Conservation (phyloP, 2,329 filamentous ascomycete genomes). For the Alternaria novae-zelandiae region DNA sequence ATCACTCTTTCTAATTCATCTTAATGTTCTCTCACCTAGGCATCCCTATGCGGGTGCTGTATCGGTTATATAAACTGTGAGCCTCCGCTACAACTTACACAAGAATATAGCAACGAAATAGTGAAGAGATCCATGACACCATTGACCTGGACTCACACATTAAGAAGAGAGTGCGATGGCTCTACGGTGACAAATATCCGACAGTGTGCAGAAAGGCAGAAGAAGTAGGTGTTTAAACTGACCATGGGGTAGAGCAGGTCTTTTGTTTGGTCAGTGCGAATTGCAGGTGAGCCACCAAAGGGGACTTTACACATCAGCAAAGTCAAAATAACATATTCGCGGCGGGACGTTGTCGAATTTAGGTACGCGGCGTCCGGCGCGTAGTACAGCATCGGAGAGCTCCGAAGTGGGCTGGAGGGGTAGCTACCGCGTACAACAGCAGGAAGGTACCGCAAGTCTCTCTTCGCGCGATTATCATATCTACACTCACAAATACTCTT, state of each 20-base stretch:
- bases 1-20: too few species aligned
- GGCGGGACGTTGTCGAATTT: not conserved
- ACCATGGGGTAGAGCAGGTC: not conserved
- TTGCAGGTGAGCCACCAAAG: not conserved
- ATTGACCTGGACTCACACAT: not conserved
- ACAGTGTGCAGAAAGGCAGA: not conserved
- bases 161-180: not conserved
- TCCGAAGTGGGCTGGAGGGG: constrained; percentile 10
- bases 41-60: too few species aligned
- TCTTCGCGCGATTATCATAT: not conserved
- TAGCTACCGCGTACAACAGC: not conserved
- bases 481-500: not conserved
- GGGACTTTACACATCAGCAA: not conserved
- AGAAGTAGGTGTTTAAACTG: not conserved
- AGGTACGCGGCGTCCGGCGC: constrained; percentile 4
- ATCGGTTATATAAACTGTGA: too few species aligned
- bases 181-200: not conserved
- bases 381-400: constrained; percentile 1
- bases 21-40: too few species aligned
- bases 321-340: accelerated
- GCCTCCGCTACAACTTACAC: not conserved
- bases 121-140: not conserved
- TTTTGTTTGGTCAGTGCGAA: not conserved
- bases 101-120: not conserved
- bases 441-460: not conserved